phyloP scores from a whole-genome alignment of 2,329 filamentous ascomycete species.

The Fusarium pseudograminearum region DNA sequence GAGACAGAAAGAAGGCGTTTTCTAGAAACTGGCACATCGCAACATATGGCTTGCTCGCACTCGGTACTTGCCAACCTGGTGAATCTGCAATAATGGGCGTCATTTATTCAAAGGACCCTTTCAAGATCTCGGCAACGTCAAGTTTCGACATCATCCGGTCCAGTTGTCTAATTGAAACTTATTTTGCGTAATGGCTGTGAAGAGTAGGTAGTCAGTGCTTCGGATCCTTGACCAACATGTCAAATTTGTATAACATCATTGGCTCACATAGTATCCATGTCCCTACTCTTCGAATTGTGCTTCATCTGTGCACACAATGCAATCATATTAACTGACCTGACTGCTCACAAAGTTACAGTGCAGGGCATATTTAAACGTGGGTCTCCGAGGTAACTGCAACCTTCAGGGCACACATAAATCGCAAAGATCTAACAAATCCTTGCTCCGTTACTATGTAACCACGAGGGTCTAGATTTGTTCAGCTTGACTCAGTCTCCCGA shows the following conservation, averaged over 20 bases:
- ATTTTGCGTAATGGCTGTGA: not conserved
- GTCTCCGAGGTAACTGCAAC: slow-evolving; percentile 12
- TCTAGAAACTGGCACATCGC: not conserved
- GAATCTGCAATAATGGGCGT: not conserved
- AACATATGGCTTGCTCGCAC: slow-evolving; percentile 1
- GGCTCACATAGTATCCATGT: not conserved
- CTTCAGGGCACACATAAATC: slow-evolving; percentile 2
- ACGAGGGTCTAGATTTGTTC: not conserved
- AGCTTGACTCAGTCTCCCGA: not conserved
- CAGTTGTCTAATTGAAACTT: slow-evolving; percentile 1
- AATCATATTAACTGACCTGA: not conserved
- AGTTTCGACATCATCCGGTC: slow-evolving; percentile 15
- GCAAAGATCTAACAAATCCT: slow-evolving; percentile 16
- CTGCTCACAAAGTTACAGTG: not conserved
- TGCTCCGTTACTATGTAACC: slow-evolving; percentile 1
- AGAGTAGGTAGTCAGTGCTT: slow-evolving; percentile 14
- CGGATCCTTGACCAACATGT: not conserved
- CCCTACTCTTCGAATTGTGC: slow-evolving; percentile 11
- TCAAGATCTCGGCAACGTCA: slow-evolving; percentile 3
- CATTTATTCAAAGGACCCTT: slow-evolving; percentile 10
- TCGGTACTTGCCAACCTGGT: not conserved
- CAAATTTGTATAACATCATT: not conserved
- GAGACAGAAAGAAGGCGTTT: not conserved
- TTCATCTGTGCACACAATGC: slow-evolving; percentile 7
- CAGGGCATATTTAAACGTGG: slow-evolving; percentile 2